phyloP scores from a whole-genome alignment of 2,329 filamentous ascomycete genomes.

The Mycocentrospora acerina region DNA sequence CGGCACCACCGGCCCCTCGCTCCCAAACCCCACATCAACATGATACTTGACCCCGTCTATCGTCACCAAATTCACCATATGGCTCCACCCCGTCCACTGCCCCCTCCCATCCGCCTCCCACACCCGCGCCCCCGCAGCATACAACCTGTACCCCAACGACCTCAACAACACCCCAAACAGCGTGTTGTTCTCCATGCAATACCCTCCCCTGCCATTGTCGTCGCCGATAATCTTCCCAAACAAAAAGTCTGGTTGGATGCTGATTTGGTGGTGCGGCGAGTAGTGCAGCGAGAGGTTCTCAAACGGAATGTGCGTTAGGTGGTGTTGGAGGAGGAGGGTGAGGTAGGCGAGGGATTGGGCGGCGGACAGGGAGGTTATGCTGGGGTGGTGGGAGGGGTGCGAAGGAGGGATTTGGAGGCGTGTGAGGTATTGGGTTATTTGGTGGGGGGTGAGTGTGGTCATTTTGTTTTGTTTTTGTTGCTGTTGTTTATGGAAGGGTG shows the following conservation, averaged over 20 bases:
- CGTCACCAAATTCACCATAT: slow-evolving; percentile 50
- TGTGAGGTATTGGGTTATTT: slow-evolving; percentile 39
- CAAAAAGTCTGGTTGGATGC: slow-evolving; percentile 52
- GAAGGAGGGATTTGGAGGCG: slow-evolving; percentile 32
- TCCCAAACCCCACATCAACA: slow-evolving; percentile 49
- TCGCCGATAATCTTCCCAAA: slow-evolving; percentile 58
- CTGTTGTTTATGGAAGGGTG: too few relatives aligned
- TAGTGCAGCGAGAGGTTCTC: slow-evolving; percentile 59
- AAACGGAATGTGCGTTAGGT: slow-evolving; percentile 55
- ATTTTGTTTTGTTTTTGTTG: too few relatives aligned
- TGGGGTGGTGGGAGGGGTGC: slow-evolving; percentile 22
- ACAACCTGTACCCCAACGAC: slow-evolving; percentile 53
- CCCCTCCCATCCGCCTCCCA: slow-evolving; percentile 27
- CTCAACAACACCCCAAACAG: slow-evolving; percentile 55
- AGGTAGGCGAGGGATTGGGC: slow-evolving; percentile 33
- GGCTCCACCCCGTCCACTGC: slow-evolving; percentile 38
- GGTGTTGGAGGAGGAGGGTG: slow-evolving; percentile 36
- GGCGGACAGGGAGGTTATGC: slow-evolving; percentile 18
- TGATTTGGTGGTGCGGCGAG: slow-evolving; percentile 43
- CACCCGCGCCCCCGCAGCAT: slow-evolving; percentile 46
- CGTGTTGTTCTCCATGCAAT: slow-evolving; percentile 63
- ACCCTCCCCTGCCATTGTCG: slow-evolving; percentile 54
- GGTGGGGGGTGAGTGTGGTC: too few relatives aligned
- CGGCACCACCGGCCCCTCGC: slow-evolving; percentile 40
- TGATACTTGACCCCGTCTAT: slow-evolving; percentile 36